Evolutionary conservation across 768 basidiomycete genomes (phyloP), one percentile per base, ranked within the genome.

Genomic region (Hypsizygus marmoreus): DNA sequence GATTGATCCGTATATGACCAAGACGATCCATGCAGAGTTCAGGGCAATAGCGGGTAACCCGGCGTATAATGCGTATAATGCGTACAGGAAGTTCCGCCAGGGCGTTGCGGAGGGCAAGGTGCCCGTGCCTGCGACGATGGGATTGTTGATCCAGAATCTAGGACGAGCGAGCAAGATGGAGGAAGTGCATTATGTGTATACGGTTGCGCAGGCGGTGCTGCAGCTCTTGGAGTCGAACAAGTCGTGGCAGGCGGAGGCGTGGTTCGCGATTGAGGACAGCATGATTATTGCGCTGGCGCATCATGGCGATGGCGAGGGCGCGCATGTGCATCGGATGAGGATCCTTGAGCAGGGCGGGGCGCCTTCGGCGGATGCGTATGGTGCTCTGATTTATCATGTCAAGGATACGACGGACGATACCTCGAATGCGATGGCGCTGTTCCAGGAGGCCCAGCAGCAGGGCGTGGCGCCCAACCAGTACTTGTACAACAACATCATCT

Each of bases 381-480:
- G 90, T 4, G 88, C 90, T 4, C 76, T 98, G 57, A 93, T 99
- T 51, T 77, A 86, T 31, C 76, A 80, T 50, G 82, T 91, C 56
- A 91, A 88, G 67, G 93, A 97, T 54, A 97, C 95, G 16, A 98
- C 97, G 9, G 95, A 98, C 65, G 95, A 98, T 57, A 87, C 93
- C 0, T 78, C 84, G 3, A 90, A 93, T 52, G 95, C 93, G 0
- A 72, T 93, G 65, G 77, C 82, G 23, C 77, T 97, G 23, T 98
- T 86, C 71, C 70, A 84, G 22, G 95, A 99, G 65, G 77, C 87
- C 16, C 77, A 83, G 49, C 64, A 69, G 33, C 77, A 80, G 20
- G 82, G 83, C 7, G 88, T 95, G 29, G 54, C 59, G 24, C 87
- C 92, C 12, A 94, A 91, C 59, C 75, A 86, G 36, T 99, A 87